These are phyloP conservation scores for Aspergillus novoparasiticus DNA, from an alignment of 2,329 filamentous ascomycete species.

Conservation along the genomic window DNA sequence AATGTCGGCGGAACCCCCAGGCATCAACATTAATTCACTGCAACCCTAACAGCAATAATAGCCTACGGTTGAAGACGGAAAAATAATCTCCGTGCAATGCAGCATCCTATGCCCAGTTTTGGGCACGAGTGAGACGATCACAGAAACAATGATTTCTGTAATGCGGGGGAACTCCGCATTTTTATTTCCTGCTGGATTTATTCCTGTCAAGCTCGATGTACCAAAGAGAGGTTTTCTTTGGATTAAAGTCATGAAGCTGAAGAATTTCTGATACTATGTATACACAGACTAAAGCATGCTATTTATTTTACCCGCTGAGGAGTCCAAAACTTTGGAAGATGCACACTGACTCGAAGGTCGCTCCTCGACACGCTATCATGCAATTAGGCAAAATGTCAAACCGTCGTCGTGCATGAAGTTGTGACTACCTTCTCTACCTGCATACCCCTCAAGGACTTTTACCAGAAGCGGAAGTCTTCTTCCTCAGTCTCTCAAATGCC, in stretches of 20 bases:
- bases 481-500: not conserved
- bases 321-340: not conserved
- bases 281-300: not conserved
- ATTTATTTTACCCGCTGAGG: not conserved
- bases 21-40: not conserved
- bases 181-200: not conserved
- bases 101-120: not conserved
- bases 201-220: not conserved
- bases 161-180: slow-evolving; percentile 1
- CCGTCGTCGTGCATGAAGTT: not conserved
- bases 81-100: slow-evolving; percentile 4
- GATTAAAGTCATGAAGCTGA: not conserved
- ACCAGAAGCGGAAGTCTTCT: slow-evolving; percentile 9
- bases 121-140: not conserved
- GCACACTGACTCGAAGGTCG: not conserved
- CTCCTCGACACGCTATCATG: not conserved
- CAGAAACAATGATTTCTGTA: not conserved
- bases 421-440: not conserved
- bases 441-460: slow-evolving; percentile 18
- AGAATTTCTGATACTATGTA: not conserved
- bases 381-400: slow-evolving; percentile 1
- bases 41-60: not conserved
- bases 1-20: slow-evolving; percentile 3
- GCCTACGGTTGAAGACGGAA: not conserved
- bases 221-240: not conserved